Evolutionary conservation across 148 eudicot genomes (phyloP), one percentile per base, ranked within the genome.

Genomic region (Limonium bicolor): DNA sequence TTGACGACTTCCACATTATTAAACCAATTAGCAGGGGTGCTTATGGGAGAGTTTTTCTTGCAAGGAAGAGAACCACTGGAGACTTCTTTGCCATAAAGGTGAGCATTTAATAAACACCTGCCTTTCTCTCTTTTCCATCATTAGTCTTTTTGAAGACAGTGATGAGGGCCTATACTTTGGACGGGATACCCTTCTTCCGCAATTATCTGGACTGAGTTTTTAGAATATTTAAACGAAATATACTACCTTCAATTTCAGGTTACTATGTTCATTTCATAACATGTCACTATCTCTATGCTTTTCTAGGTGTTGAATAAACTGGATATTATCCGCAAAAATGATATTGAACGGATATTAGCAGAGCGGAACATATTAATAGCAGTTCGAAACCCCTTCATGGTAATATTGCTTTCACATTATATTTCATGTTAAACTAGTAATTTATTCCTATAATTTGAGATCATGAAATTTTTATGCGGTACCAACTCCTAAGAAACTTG

Each of bases 61-160:
- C 88, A 8, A 57, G 73, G 32, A 79, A 79, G 56, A 62, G 88
- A 55, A 60, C 72, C 13, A 77, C 84, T 11, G 79, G 88, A 39
- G 88, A 79, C 61, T 57, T 75, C 17, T 79, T 79, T 75, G 88
- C 88, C 8, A 79, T 79, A 21, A 79, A 79, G 82, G 88, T 73
- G 51, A 24, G 13, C 33, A 20, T 20, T 27, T 40, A 20, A 20
- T 1, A 40, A 9, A 10, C 27, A 19, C 23, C 26, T 40, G 23
- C 1, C 4, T 35, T 13, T 19, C 0, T 7, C 12, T 8, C 38
- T 35, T 35, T 15, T 4, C 13, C 13, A 35, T 19, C 38, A 35
- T 19, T 35, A n/a, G n/a, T n/a, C n/a, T n/a, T n/a, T n/a, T n/a
- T n/a, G n/a, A n/a, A n/a, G n/a, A n/a, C n/a, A n/a, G n/a, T n/a